Evolutionary conservation across 108 stramenopile genomes (phyloP).

Genomic region (Fragilaria crotonensis): DNA sequence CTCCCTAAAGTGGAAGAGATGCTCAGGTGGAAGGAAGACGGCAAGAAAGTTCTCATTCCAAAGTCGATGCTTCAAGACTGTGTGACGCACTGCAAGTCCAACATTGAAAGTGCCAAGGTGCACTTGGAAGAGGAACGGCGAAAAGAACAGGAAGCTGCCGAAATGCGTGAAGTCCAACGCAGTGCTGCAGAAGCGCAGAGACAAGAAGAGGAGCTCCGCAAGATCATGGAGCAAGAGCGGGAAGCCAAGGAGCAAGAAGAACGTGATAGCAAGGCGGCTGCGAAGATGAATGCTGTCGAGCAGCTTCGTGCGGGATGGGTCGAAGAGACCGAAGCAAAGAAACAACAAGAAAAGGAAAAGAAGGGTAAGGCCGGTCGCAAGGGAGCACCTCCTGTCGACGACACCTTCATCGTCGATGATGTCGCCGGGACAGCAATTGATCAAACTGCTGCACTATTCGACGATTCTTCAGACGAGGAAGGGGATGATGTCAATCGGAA

Average conservation of each 20-base stretch:
- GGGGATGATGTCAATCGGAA: slow-evolving; percentile 8
- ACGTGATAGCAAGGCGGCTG: slow-evolving; percentile 53
- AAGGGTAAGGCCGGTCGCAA: slow-evolving; percentile 9
- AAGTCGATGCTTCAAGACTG: slow-evolving; percentile 67
- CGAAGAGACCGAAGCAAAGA: slow-evolving; percentile 36
- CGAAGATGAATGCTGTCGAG: slow-evolving; percentile 57
- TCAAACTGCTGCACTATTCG: slow-evolving; percentile 45
- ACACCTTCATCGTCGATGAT: background rate
- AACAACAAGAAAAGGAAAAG: slow-evolving; percentile 33
- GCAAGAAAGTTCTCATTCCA: slow-evolving; percentile 63
- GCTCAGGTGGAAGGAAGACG: slow-evolving; percentile 60
- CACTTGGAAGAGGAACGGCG: slow-evolving; percentile 73
- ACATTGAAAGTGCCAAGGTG: slow-evolving; percentile 80
- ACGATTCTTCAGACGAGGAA: slow-evolving; percentile 48
- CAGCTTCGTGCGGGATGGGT: slow-evolving; percentile 65
- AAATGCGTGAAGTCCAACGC: slow-evolving; percentile 59
- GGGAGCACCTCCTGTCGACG: background rate
- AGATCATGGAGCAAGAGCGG: slow-evolving; percentile 36
- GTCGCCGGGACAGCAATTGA: slow-evolving; percentile 20
- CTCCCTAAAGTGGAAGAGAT: slow-evolving; percentile 63
- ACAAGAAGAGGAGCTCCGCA: slow-evolving; percentile 48
- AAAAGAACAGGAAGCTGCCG: slow-evolving; percentile 60
- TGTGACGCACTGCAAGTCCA: slow-evolving; percentile 64
- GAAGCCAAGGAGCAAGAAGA: slow-evolving; percentile 62
- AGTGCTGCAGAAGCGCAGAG: slow-evolving; percentile 49